These are phyloP conservation scores for Lichtheimia ornata DNA, from an alignment of 371 early-diverging fungal genomes.

Conservation along the genomic window DNA sequence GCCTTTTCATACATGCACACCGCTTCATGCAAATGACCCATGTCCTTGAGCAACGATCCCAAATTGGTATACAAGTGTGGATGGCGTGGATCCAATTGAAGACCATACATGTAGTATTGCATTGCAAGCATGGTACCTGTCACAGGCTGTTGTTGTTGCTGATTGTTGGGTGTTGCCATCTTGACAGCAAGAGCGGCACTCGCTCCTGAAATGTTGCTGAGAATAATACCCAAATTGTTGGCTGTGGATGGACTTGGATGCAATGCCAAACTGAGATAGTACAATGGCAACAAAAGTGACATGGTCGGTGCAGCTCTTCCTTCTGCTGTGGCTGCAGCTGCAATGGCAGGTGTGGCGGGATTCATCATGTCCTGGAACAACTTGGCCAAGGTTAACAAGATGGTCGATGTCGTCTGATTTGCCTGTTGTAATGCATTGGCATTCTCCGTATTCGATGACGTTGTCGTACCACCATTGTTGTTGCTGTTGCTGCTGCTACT, in stretches of 20 bases:
- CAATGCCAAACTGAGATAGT: slow-evolving; percentile 81
- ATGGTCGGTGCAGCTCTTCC: slow-evolving; percentile 54
- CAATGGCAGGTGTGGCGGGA: slow-evolving; percentile 44
- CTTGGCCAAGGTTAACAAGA: slow-evolving; percentile 84
- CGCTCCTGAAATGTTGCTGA: slow-evolving; percentile 70
- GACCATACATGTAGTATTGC: slow-evolving; percentile 87
- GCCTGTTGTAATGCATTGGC: slow-evolving; percentile 54
- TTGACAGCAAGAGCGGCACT: slow-evolving; percentile 54
- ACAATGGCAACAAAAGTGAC: slow-evolving; percentile 73
- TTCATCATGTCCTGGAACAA: slow-evolving; percentile 79
- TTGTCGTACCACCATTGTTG: slow-evolving; percentile 13
- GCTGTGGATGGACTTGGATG: slow-evolving; percentile 88
- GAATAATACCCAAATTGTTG: slow-evolving; percentile 86
- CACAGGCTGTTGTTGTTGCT: slow-evolving; percentile 34
- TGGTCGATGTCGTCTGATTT: slow-evolving; percentile 76
- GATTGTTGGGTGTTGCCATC: slow-evolving; percentile 36
- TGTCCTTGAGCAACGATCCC: slow-evolving; percentile 86
- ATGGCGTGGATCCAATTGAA: slow-evolving; percentile 80
- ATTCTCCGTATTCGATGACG: background rate
- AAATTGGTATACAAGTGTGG: slow-evolving; percentile 90
- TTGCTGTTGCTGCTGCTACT: slow-evolving; percentile 10
- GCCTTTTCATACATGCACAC: slow-evolving; percentile 89
- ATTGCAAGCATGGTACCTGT: slow-evolving; percentile 74
- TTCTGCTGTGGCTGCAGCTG: slow-evolving; percentile 39
- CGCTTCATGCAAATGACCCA: slow-evolving; percentile 83